A percentile compares a stretch with the other conserved stretches of the same genome.
These are phyloP conservation scores for Fusarium domesticum DNA, from an alignment of 2,329 filamentous ascomycete species.

Conservation along the genomic window DNA sequence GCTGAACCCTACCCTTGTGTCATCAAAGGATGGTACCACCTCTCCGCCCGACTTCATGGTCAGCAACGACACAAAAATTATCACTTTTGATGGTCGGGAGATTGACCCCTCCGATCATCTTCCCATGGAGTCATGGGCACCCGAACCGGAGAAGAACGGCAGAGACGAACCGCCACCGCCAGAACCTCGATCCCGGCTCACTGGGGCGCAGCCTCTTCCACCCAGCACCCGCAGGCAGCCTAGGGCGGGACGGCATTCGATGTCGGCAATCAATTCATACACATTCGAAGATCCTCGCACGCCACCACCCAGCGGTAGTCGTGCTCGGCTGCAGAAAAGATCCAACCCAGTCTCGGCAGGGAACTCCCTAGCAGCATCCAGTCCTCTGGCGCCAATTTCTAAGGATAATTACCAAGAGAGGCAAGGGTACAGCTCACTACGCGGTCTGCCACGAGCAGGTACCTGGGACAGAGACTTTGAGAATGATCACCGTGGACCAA, in stretches of 20 bases:
- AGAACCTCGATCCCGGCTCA: slow-evolving; percentile 41
- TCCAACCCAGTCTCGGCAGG: slow-evolving; percentile 43
- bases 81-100: slow-evolving; percentile 71
- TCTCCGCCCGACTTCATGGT: slow-evolving; percentile 43
- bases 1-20: slow-evolving; percentile 59
- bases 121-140: slow-evolving; percentile 73
- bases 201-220: slow-evolving; percentile 53
- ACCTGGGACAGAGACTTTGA: slow-evolving; percentile 48
- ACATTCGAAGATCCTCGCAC: slow-evolving; percentile 34
- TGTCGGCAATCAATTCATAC: slow-evolving; percentile 37
- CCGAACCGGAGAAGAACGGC: slow-evolving; percentile 61
- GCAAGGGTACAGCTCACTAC: slow-evolving; percentile 33
- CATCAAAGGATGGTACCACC: slow-evolving; percentile 31
- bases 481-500: slow-evolving; percentile 50
- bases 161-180: slow-evolving; percentile 23
- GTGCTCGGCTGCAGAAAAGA: slow-evolving; percentile 66
- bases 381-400: slow-evolving; percentile 53
- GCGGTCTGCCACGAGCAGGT: slow-evolving; percentile 43
- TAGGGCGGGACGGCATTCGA: slow-evolving; percentile 51
- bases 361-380: slow-evolving; percentile 38
- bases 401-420: slow-evolving; percentile 51
- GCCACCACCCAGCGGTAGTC: slow-evolving; percentile 38
- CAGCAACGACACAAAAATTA: slow-evolving; percentile 62
- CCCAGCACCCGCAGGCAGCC: slow-evolving; percentile 50
- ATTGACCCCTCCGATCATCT: slow-evolving; percentile 79